These are phyloP conservation scores for Globisporangium perplexum DNA, from an alignment of 352 stramenopile species.

Conservation along the genomic window DNA sequence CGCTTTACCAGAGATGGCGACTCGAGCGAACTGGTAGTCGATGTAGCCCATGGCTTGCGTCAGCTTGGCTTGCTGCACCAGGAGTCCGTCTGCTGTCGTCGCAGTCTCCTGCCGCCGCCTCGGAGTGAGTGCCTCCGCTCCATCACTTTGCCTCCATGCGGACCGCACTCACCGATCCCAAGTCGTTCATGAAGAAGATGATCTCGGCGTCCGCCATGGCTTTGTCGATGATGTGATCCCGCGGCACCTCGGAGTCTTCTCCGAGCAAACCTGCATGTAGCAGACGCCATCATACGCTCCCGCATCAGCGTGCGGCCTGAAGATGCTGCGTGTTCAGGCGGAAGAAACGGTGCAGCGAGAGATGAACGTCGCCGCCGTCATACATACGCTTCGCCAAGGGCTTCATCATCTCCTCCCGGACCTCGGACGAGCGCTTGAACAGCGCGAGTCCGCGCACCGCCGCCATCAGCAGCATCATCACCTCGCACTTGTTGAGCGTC, in stretches of 20 bases:
- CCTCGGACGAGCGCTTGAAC: constrained; percentile 35
- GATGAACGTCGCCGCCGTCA: too few species aligned
- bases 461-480: constrained; percentile 49
- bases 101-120: constrained; percentile 41
- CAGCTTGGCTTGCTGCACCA: constrained; percentile 44
- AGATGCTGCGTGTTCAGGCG: too few species aligned
- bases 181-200: constrained; percentile 73
- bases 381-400: constrained; percentile 40
- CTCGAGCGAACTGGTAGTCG: constrained; percentile 31
- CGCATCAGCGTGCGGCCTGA: neutral
- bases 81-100: constrained; percentile 37
- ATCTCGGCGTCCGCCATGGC: constrained; percentile 63
- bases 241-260: constrained; percentile 29
- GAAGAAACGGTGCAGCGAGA: too few species aligned
- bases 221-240: constrained; percentile 38
- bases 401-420: constrained; percentile 26
- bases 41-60: constrained; percentile 32
- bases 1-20: constrained; percentile 14
- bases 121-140: too few species aligned
- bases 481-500: constrained; percentile 52
- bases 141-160: neutral
- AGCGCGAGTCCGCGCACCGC: constrained; percentile 41
- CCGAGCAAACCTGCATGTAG: constrained; percentile 37
- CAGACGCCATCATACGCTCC: neutral
- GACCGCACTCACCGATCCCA: constrained; percentile 37